These are phyloP conservation scores for Alternaria burnsii DNA, from an alignment of 2,329 filamentous ascomycete species.

Conservation along the genomic window DNA sequence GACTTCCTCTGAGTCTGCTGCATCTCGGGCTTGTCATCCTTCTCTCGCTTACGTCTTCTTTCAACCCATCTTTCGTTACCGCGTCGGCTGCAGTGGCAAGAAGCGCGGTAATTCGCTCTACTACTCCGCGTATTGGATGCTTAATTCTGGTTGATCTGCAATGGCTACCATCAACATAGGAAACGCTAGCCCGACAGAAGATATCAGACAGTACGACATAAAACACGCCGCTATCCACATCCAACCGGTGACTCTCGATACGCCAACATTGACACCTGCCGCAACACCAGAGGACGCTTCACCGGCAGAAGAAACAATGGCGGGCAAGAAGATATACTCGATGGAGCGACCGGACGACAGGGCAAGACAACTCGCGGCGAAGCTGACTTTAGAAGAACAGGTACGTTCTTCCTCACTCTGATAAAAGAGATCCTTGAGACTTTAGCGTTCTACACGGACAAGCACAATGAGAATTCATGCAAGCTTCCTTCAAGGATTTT, in stretches of 20 bases:
- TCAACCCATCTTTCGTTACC: slow-evolving; percentile 9
- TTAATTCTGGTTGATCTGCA: slow-evolving; percentile 32
- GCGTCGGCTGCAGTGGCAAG: slow-evolving; percentile 31
- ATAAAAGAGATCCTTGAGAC: slow-evolving; percentile 14
- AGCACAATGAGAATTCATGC: neutral
- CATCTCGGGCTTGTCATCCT: slow-evolving; percentile 18
- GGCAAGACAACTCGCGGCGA: slow-evolving; percentile 47
- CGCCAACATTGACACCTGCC: slow-evolving; percentile 41
- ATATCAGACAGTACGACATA: slow-evolving; percentile 38
- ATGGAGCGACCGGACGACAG: slow-evolving; percentile 44
- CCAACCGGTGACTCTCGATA: slow-evolving; percentile 36
- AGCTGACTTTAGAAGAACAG: slow-evolving; percentile 51
- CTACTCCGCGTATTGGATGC: slow-evolving; percentile 30
- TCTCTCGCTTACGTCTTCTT: slow-evolving; percentile 11
- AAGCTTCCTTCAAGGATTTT: neutral
- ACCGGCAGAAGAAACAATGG: slow-evolving; percentile 38
- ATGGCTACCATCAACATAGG: slow-evolving; percentile 46
- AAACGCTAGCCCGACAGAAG: slow-evolving; percentile 38
- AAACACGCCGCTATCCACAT: slow-evolving; percentile 46
- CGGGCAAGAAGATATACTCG: slow-evolving; percentile 45
- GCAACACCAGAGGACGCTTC: slow-evolving; percentile 39
- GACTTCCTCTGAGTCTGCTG: slow-evolving; percentile 23
- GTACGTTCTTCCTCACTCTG: slow-evolving; percentile 35
- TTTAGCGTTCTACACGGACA: neutral
- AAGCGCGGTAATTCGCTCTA: slow-evolving; percentile 38